Conservation (phyloP, 2,329 filamentous ascomycete species). For the Zymoseptoria pseudotritici region DNA sequence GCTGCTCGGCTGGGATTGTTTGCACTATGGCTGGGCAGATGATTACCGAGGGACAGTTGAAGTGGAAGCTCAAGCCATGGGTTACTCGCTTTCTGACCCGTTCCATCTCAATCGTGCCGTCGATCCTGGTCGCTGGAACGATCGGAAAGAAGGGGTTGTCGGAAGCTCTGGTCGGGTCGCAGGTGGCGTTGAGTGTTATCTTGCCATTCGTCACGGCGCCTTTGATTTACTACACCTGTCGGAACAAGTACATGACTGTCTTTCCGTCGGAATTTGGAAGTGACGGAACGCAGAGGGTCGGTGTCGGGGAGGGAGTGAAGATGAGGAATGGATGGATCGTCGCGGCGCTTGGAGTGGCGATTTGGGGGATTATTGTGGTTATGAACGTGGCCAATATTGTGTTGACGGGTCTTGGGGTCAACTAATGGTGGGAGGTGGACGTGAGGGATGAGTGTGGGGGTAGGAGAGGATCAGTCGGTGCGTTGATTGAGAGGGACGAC, state of each 20-base stretch:
- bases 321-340: conserved; percentile 70
- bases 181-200: conserved; percentile 71
- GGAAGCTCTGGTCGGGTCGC: conserved; percentile 64
- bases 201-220: conserved; percentile 78
- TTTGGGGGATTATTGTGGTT: conserved; percentile 67
- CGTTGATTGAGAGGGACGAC: too few species aligned
- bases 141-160: conserved; percentile 65
- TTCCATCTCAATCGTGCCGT: conserved; percentile 71
- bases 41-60: conserved; percentile 74
- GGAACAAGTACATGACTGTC: conserved; percentile 73
- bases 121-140: conserved; percentile 74
- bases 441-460: too few species aligned
- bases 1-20: conserved; percentile 74
- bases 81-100: conserved; percentile 69
- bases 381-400: conserved; percentile 77
- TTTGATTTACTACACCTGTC: conserved; percentile 76
- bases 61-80: conserved; percentile 70
- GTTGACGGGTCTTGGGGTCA: conserved; percentile 49
- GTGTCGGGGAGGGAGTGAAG: conserved; percentile 29
- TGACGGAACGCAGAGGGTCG: neutral
- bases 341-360: conserved; percentile 48
- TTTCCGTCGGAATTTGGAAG: conserved; percentile 10
- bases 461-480: neutral
- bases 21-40: conserved; percentile 88
- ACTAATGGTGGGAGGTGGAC: conserved; percentile 2